These are phyloP conservation scores for Pavlovales sp. DNA, from an alignment of 208 protist species.

Conservation along the genomic window DNA sequence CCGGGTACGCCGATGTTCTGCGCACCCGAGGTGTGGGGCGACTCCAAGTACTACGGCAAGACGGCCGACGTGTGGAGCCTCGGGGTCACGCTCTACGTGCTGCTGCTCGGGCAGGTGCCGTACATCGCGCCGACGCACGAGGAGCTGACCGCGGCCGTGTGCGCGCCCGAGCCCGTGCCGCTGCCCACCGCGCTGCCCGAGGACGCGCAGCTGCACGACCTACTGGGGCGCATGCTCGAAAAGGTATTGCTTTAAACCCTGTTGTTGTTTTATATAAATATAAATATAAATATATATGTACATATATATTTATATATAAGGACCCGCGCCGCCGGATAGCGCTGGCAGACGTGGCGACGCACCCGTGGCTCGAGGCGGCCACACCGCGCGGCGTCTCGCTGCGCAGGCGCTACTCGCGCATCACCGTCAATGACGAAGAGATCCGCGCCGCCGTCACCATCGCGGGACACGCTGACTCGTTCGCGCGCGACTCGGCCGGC, in stretches of 20 bases:
- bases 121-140: neutral
- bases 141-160: neutral
- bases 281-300: too few relatives aligned
- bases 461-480: neutral
- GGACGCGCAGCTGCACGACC: neutral
- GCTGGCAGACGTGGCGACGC: neutral
- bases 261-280: too few relatives aligned
- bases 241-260: too few relatives aligned
- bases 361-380: neutral
- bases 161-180: neutral
- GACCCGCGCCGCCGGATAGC: neutral
- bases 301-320: too few relatives aligned
- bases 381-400: neutral
- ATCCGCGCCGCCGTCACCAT: constrained; percentile 12
- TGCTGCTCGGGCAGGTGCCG: constrained; percentile 4
- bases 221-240: neutral
- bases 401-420: neutral
- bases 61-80: constrained; percentile 30
- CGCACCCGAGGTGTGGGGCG: constrained; percentile 31
- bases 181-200: neutral
- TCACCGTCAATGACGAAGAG: constrained; percentile 12
- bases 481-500: neutral
- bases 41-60: neutral
- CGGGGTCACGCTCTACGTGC: constrained; percentile 38
- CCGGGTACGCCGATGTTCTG: constrained; percentile 12